Conservation (phyloP, 2,329 filamentous ascomycete genomes). For the Pseudogymnoascus sp. region DNA sequence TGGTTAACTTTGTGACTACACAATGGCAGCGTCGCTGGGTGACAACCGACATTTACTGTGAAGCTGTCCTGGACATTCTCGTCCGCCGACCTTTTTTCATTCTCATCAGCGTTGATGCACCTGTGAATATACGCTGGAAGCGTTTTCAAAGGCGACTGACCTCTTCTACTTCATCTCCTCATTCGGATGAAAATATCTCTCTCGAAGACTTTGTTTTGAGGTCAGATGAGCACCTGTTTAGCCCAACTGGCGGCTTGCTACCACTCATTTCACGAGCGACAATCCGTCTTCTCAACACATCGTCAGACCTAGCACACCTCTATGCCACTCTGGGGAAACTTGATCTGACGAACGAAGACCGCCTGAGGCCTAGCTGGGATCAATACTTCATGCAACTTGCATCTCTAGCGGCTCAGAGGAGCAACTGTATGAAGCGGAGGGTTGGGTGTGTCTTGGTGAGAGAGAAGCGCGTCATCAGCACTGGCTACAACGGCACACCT, state of each 20-base stretch:
- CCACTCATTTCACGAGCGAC: conserved; percentile 74
- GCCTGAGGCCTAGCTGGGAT: conserved; percentile 87
- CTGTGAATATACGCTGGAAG: conserved; percentile 73
- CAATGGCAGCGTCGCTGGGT: conserved; percentile 80
- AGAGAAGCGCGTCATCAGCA: conserved; percentile 80
- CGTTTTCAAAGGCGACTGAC: conserved; percentile 55
- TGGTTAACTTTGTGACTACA: conserved; percentile 79
- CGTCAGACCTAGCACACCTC: conserved; percentile 60
- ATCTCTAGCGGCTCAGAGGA: conserved; percentile 77
- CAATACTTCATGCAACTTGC: conserved; percentile 98
- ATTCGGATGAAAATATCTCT: conserved; percentile 17
- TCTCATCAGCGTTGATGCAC: conserved; percentile 83
- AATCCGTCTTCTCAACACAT: conserved; percentile 79
- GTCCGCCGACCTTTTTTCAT: conserved; percentile 83
- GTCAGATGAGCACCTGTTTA: conserved; percentile 71
- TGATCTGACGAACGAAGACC: conserved; percentile 67
- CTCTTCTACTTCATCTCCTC: conserved; percentile 19
- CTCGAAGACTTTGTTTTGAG: conserved; percentile 49
- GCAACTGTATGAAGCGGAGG: conserved; percentile 96
- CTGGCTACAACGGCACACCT: conserved; percentile 97
- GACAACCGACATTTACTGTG: conserved; percentile 71
- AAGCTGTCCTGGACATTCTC: conserved; percentile 64
- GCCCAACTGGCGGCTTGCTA: conserved; percentile 53
- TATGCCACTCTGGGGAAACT: conserved; percentile 64
- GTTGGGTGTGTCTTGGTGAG: conserved; percentile 90